Conservation (phyloP, 164 flowering plant genomes). For the Kalanchoe fedtschenkoi region DNA sequence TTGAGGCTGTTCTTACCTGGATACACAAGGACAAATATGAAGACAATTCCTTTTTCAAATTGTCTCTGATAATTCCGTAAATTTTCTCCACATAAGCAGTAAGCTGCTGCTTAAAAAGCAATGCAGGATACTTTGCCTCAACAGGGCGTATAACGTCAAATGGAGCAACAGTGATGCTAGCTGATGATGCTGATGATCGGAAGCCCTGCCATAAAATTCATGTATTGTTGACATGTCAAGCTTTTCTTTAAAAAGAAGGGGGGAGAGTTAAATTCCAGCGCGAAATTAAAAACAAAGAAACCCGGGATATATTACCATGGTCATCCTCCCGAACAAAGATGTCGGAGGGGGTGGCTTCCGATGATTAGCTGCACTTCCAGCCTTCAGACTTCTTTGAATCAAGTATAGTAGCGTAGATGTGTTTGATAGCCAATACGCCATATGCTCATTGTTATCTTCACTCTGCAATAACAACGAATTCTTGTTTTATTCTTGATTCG, state of each 20-base stretch:
- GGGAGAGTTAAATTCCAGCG: background rate
- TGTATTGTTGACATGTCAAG: background rate
- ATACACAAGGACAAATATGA: slow-evolving; percentile 73
- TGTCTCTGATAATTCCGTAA: slow-evolving; percentile 88
- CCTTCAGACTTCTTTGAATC: slow-evolving; percentile 71
- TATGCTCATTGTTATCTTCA: slow-evolving; percentile 72
- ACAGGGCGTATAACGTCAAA: slow-evolving; percentile 72
- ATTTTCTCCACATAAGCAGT: slow-evolving; percentile 99
- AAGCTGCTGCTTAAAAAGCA: slow-evolving; percentile 96
- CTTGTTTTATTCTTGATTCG: too few relatives aligned
- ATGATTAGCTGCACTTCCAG: slow-evolving; percentile 42
- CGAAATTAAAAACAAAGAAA: background rate
- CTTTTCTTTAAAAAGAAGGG: background rate
- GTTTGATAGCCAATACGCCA: slow-evolving; percentile 95
- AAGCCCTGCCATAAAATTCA: slow-evolving; percentile 52
- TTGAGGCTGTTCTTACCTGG: slow-evolving; percentile 44
- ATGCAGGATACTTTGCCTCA: slow-evolving; percentile 95
- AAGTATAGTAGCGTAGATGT: slow-evolving; percentile 76
- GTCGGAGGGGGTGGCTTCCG: slow-evolving; percentile 67
- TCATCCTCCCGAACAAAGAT: slow-evolving; percentile 62
- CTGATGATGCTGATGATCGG: slow-evolving; percentile 83
- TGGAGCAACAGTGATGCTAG: slow-evolving; percentile 39
- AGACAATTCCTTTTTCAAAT: slow-evolving; percentile 76
- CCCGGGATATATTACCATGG: slow-evolving; percentile 22
- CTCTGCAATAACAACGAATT: slow-evolving; percentile 29